Conservation (phyloP, 192 early-diverging fungal genomes). For the Backusella circina region DNA sequence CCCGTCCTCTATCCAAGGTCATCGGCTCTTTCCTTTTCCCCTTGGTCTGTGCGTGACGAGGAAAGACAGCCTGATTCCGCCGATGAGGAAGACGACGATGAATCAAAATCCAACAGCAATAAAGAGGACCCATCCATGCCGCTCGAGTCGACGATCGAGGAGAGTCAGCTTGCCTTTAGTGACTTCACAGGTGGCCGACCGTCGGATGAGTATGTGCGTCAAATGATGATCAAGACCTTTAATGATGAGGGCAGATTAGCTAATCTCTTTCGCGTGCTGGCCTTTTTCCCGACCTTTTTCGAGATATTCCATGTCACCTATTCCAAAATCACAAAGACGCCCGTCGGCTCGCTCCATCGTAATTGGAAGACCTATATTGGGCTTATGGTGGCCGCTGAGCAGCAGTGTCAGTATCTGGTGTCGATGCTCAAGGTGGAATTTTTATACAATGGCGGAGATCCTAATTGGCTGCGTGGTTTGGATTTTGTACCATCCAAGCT, state of each 20-base stretch:
- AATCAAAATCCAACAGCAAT: not conserved
- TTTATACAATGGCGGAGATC: constrained; percentile 47
- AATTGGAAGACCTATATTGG: constrained; percentile 50
- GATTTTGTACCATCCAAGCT: constrained; percentile 46
- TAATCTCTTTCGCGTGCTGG: constrained; percentile 47
- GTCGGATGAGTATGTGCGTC: constrained; percentile 44
- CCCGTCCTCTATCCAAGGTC: constrained; percentile 25
- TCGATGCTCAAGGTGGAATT: constrained; percentile 50
- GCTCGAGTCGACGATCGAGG: not conserved
- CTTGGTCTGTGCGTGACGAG: constrained; percentile 21
- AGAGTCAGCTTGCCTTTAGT: not conserved
- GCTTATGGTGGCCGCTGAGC: constrained; percentile 53
- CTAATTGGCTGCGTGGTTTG: constrained; percentile 47
- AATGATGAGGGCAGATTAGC: constrained; percentile 43
- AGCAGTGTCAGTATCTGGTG: constrained; percentile 51
- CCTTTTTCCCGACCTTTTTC: constrained; percentile 54
- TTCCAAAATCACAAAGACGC: constrained; percentile 34
- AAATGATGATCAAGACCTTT: constrained; percentile 49
- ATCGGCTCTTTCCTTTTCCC: constrained; percentile 39
- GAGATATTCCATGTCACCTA: constrained; percentile 44
- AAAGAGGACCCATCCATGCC: constrained; percentile 6
- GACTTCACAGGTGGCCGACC: constrained; percentile 39
- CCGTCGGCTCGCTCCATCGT: constrained; percentile 43
- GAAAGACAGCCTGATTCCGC: not conserved
- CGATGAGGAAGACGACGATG: not conserved